Conservation (phyloP, 345 rosid species). For the Ailanthus altissimus region DNA sequence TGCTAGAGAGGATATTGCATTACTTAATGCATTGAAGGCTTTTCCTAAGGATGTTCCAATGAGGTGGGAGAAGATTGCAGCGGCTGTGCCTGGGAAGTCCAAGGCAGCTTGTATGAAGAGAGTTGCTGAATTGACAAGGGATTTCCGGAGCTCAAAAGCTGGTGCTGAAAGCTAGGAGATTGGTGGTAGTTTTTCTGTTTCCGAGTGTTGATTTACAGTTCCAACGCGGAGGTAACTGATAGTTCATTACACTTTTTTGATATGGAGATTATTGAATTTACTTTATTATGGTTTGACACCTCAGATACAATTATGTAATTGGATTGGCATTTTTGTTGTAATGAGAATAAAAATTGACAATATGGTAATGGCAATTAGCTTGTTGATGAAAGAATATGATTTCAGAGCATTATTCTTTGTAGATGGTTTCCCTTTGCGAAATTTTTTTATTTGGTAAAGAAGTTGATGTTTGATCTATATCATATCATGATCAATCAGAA, state of each 20-base stretch:
- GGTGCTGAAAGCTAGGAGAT: slow-evolving; percentile 39
- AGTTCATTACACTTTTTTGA: background rate
- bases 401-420: background rate
- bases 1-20: slow-evolving; percentile 74
- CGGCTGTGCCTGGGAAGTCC: slow-evolving; percentile 81
- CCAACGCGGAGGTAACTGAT: slow-evolving; percentile 16
- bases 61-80: slow-evolving; percentile 97
- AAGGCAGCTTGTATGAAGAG: slow-evolving; percentile 88
- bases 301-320: background rate
- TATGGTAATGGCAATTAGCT: no score
- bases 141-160: slow-evolving; percentile 72
- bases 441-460: background rate
- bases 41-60: slow-evolving; percentile 76
- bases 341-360: background rate
- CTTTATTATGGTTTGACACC: background rate
- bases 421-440: background rate
- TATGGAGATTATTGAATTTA: background rate
- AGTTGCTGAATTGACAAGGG: slow-evolving; percentile 75
- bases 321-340: background rate
- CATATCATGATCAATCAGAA: no score
- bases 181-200: background rate
- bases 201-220: background rate
- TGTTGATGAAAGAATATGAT: background rate
- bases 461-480: background rate
- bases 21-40: slow-evolving; percentile 82